phyloP scores from a whole-genome alignment of 2,329 filamentous ascomycete species.

The Tothia fuscella region DNA sequence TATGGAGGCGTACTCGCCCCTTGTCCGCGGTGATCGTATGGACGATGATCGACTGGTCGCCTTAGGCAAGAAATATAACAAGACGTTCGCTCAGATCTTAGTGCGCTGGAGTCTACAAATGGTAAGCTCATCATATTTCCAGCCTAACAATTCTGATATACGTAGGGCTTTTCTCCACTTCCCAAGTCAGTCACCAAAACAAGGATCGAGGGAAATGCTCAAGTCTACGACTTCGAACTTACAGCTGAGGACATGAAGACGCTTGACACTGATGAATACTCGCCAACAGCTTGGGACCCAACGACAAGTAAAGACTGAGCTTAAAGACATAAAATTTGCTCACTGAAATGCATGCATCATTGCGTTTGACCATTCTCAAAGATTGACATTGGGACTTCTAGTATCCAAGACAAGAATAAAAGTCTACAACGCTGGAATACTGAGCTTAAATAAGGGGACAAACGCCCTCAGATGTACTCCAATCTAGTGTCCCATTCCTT shows the following conservation, averaged over 20 bases:
- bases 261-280: conserved; percentile 43
- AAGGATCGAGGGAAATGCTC: conserved; percentile 48
- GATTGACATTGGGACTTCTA: too few species aligned
- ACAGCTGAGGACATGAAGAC: conserved; percentile 45
- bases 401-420: too few species aligned
- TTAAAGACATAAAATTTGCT: too few species aligned
- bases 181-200: conserved; percentile 50
- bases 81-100: conserved; percentile 46
- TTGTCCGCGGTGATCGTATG: conserved; percentile 33
- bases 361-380: too few species aligned
- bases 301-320: conserved; percentile 29
- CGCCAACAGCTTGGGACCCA: conserved; percentile 49
- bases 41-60: conserved; percentile 41
- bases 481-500: too few species aligned
- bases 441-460: too few species aligned
- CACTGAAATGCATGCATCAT: too few species aligned
- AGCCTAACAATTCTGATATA: conserved; percentile 16
- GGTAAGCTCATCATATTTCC: conserved; percentile 24
- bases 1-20: conserved; percentile 36
- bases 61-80: conserved; percentile 44
- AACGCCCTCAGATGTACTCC: too few species aligned
- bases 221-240: conserved; percentile 50
- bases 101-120: conserved; percentile 51
- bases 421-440: too few species aligned
- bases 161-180: conserved; percentile 50